Evolutionary conservation across 805 yeast species (phyloP).

Genomic region (Yarrowia divulgata): DNA sequence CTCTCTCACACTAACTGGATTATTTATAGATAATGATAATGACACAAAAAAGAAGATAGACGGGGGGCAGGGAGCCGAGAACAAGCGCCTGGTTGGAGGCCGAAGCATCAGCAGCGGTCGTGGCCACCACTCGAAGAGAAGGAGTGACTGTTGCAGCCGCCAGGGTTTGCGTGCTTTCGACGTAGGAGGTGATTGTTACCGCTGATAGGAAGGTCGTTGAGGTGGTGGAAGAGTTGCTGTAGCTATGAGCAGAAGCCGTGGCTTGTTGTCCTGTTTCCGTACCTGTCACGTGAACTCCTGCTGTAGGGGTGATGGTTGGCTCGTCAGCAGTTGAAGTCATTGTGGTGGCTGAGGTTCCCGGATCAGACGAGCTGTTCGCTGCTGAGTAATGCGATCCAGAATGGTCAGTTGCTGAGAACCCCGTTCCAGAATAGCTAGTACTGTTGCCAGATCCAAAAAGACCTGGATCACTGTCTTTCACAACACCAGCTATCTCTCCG

Average conservation of each 20-base stretch:
- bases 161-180: not conserved
- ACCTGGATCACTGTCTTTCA: too few species aligned
- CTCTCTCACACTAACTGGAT: slow-evolving; percentile 8
- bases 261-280: too few species aligned
- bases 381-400: too few species aligned
- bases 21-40: slow-evolving; percentile 32
- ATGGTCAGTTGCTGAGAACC: too few species aligned
- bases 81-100: not conserved
- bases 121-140: not conserved
- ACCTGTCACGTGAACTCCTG: not conserved
- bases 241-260: not conserved
- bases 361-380: too few species aligned
- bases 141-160: not conserved
- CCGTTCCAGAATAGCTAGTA: too few species aligned
- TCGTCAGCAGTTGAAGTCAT: not conserved
- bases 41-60: slow-evolving; percentile 11
- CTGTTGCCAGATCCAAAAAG: too few species aligned
- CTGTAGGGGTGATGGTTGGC: not conserved
- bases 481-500: too few species aligned
- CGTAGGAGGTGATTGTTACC: not conserved
- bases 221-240: not conserved
- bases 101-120: not conserved
- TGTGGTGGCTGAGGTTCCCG: not conserved
- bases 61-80: not conserved
- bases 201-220: not conserved